Evolutionary conservation across 2,329 filamentous ascomycete species (phyloP).

Genomic region (Colletotrichum sp.): DNA sequence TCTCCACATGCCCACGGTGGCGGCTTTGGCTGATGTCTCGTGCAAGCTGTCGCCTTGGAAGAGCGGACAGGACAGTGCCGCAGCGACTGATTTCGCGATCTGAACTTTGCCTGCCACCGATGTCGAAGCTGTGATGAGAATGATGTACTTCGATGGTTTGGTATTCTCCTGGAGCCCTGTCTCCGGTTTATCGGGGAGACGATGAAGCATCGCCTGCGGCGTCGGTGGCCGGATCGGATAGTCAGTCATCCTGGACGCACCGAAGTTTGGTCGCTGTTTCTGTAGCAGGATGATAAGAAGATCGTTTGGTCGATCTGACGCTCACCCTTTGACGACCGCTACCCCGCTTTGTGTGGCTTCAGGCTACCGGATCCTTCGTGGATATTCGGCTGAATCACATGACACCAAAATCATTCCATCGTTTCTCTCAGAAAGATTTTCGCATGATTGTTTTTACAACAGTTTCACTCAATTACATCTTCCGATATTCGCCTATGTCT

Average conservation of each 20-base stretch:
- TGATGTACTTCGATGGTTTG: constrained; percentile 28
- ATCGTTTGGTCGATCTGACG: not conserved
- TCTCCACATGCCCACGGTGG: constrained; percentile 18
- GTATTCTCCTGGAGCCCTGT: not conserved
- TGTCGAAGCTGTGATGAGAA: constrained; percentile 30
- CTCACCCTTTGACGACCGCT: not conserved
- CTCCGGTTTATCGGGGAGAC: constrained; percentile 27
- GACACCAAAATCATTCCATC: not conserved
- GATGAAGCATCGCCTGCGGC: constrained; percentile 22
- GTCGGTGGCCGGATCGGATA: not conserved
- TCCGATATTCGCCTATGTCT: not conserved
- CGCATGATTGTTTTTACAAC: not conserved
- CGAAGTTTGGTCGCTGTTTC: not conserved
- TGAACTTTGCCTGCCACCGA: constrained; percentile 31
- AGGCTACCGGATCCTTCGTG: not conserved
- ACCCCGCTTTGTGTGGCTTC: not conserved
- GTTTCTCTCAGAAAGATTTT: not conserved
- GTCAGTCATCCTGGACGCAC: not conserved
- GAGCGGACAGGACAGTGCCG: constrained; percentile 27
- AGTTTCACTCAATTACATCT: not conserved
- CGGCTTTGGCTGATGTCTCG: constrained; percentile 31
- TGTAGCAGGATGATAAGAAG: not conserved
- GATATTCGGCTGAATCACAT: not conserved
- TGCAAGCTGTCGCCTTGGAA: constrained; percentile 34
- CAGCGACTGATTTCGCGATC: constrained; percentile 29